These are phyloP conservation scores for Dichomitus squalens DNA, from an alignment of 1,284 basidiomycete genomes.

Conservation along the genomic window DNA sequence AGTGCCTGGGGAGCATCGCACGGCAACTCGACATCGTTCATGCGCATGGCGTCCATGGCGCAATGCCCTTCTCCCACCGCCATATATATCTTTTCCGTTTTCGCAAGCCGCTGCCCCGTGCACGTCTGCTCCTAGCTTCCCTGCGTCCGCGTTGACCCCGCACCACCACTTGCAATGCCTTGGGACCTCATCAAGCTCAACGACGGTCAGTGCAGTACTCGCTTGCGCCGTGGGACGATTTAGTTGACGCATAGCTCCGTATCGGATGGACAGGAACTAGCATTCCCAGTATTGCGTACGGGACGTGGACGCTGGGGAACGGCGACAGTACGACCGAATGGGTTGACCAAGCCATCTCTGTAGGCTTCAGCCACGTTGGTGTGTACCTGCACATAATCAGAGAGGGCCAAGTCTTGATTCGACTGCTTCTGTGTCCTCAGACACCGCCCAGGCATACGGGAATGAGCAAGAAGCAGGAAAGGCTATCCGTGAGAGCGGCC, in stretches of 20 bases:
- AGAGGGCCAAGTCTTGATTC: too few relatives aligned
- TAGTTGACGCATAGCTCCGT: background rate
- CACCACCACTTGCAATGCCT: conserved; percentile 42
- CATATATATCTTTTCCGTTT: conserved; percentile 1
- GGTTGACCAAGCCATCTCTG: conserved; percentile 35
- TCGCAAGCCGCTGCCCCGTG: background rate
- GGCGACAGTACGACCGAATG: conserved; percentile 35
- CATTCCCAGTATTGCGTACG: conserved; percentile 59
- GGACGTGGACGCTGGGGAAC: conserved; percentile 52
- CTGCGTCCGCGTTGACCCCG: background rate
- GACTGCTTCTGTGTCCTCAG: conserved; percentile 8
- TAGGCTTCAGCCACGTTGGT: conserved; percentile 36
- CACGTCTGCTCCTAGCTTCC: background rate
- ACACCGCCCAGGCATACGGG: conserved; percentile 37
- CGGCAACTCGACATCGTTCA: too few relatives aligned
- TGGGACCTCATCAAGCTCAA: conserved; percentile 50
- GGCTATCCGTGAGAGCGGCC: conserved; percentile 40
- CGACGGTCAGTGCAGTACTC: conserved; percentile 45
- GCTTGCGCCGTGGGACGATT: background rate
- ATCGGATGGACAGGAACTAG: conserved; percentile 35
- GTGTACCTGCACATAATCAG: background rate
- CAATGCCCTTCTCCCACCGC: conserved; percentile 5
- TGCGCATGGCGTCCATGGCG: conserved; percentile 1
- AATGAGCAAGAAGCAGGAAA: conserved; percentile 44
- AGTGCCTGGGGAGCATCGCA: too few relatives aligned